Conservation (phyloP, 1,284 basidiomycete genomes). For the Ganoderma boninense region DNA sequence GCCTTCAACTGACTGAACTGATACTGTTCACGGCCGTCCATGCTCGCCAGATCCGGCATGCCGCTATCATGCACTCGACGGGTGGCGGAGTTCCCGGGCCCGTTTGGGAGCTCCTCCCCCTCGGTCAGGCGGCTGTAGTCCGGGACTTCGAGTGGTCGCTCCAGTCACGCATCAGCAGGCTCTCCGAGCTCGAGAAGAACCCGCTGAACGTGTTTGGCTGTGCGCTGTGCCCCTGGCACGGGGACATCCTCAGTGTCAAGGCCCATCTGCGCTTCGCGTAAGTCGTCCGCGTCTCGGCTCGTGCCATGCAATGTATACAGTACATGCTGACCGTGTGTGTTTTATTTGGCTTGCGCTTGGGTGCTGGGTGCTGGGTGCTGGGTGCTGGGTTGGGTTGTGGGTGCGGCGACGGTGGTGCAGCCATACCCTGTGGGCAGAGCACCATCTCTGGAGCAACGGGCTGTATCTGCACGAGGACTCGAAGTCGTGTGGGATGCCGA, state of each 20-base stretch:
- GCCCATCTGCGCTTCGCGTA: background rate
- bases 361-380: background rate
- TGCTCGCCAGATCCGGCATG: background rate
- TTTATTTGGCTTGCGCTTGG: background rate
- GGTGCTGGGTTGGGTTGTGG: background rate
- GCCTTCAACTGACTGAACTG: background rate
- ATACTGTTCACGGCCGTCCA: no score
- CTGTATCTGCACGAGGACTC: slow-evolving; percentile 7
- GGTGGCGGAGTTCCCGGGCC: background rate
- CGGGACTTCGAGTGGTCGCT: background rate
- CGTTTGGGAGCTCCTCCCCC: background rate
- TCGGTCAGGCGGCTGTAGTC: background rate
- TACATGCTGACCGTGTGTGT: background rate
- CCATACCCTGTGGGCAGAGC: background rate
- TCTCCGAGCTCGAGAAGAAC: background rate
- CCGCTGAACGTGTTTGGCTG: slow-evolving; percentile 1
- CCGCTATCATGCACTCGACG: background rate
- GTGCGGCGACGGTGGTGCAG: background rate
- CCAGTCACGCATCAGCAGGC: background rate
- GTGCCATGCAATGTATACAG: background rate
- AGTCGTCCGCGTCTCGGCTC: background rate
- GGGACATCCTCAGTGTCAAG: background rate
- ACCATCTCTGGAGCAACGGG: background rate
- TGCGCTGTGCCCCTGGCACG: background rate
- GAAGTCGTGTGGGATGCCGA: background rate